phyloP scores from a whole-genome alignment of 225 moss, liverwort and hornwort genomes.

The Bryum argenteum region DNA sequence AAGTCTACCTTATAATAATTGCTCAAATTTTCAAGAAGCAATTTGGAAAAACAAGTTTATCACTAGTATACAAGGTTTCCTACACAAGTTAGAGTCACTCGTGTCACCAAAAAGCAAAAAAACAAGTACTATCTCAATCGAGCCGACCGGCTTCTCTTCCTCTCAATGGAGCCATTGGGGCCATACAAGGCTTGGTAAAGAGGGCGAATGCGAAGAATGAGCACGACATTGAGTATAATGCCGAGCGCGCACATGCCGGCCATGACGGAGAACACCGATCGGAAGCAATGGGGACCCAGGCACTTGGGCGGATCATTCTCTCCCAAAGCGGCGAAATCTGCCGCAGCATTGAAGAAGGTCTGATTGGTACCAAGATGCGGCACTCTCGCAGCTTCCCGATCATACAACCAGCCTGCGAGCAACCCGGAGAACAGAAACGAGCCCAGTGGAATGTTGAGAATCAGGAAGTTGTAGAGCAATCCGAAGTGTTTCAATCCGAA shows the following conservation, averaged over 20 bases:
- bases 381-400: constrained; percentile 55
- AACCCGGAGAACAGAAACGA: constrained; percentile 90
- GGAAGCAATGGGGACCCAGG: constrained; percentile 59
- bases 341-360: not conserved
- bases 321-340: constrained; percentile 9
- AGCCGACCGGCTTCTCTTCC: constrained; percentile 27
- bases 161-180: constrained; percentile 45
- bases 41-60: too few relatives aligned
- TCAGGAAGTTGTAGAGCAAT: constrained; percentile 77
- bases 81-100: too few relatives aligned
- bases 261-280: constrained; percentile 57
- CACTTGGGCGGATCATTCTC: constrained; percentile 42
- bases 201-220: constrained; percentile 57
- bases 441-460: constrained; percentile 81
- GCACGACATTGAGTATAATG: constrained; percentile 37
- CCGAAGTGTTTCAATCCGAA: constrained; percentile 84
- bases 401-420: constrained; percentile 84
- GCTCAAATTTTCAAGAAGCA: too few relatives aligned
- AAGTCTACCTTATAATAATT: too few relatives aligned
- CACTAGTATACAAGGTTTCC: too few relatives aligned
- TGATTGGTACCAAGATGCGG: not conserved
- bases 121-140: constrained; percentile 21
- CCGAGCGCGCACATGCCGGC: constrained; percentile 61
- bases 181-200: constrained; percentile 60
- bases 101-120: too few relatives aligned